Evolutionary conservation across 208 protist genomes (phyloP).

Genomic region (Angomonas deanei): DNA sequence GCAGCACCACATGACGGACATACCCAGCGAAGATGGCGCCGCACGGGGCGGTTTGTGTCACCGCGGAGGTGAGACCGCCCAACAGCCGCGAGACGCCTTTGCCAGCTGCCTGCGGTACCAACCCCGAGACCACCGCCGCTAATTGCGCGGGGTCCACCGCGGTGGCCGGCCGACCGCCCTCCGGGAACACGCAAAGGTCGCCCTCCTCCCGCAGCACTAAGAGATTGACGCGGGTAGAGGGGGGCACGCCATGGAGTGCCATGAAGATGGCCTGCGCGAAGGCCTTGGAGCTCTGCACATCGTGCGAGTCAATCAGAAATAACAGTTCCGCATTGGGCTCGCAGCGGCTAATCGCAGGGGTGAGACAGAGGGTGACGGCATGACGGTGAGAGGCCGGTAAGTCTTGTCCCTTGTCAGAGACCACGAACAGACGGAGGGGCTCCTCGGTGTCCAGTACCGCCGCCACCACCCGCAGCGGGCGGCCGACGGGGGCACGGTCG

Average conservation of each 20-base stretch:
- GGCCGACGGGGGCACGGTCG: slow-evolving; percentile 10
- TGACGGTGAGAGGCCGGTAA: slow-evolving; percentile 17
- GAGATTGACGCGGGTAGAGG: slow-evolving; percentile 41
- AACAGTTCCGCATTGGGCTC: slow-evolving; percentile 60
- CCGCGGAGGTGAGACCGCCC: no score
- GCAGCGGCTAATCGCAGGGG: slow-evolving; percentile 28
- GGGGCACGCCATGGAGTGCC: slow-evolving; percentile 26
- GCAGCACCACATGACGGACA: slow-evolving; percentile 59
- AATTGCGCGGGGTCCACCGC: slow-evolving; percentile 12
- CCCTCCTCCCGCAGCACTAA: slow-evolving; percentile 13
- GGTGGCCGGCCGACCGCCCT: slow-evolving; percentile 16
- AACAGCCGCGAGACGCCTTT: slow-evolving; percentile 21
- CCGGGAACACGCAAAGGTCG: slow-evolving; percentile 14
- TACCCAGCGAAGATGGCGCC: slow-evolving; percentile 40
- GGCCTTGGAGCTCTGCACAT: slow-evolving; percentile 8
- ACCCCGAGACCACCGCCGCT: slow-evolving; percentile 9
- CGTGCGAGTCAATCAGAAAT: slow-evolving; percentile 60
- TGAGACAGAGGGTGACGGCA: slow-evolving; percentile 42
- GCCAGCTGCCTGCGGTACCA: slow-evolving; percentile 22
- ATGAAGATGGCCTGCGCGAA: slow-evolving; percentile 27
- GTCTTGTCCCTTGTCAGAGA: slow-evolving; percentile 10
- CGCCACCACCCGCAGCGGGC: slow-evolving; percentile 23
- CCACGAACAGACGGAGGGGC: slow-evolving; percentile 53
- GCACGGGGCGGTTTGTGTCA: slow-evolving; percentile 8
- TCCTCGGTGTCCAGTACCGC: slow-evolving; percentile 37